Base-by-base conservation (phyloP, 2,329 filamentous ascomycete species). In the Gremmenia infestans region DNA sequence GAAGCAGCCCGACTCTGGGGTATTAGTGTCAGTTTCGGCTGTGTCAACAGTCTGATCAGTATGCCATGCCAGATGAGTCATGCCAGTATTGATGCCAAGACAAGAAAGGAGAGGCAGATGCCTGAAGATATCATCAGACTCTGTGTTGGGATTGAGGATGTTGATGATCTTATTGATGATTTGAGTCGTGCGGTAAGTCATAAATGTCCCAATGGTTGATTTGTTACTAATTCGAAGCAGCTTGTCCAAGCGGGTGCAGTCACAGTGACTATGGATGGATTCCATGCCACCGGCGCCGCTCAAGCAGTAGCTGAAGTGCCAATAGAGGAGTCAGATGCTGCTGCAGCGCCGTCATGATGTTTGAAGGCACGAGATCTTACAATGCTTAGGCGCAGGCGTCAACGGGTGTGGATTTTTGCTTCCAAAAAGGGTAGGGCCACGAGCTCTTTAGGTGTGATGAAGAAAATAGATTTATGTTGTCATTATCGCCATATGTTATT, bases 21-120 rank as follows among this genome's bases (percentile, higher is more conserved):
- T 36, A 99, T 99, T 65, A 95, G 89, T 63, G 94, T 99, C 57
- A 96, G 91, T 69, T 99, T 99, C 71, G 94, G 94, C 48, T 97
- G 94, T 71, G 94, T 99, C 63, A 99, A 99, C 77, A 96, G 90
- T 71, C 77, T 99, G 72, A 99, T 99, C 73, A 97, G 92, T 76
- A 97, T 99, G 93, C 93, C 94, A 8, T 99, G 94, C 76, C 91
- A 93, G 68, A 99, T 99, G 95, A 97, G 93, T 74, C 94, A 99
- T 74, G 94, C 94, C 40, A 96, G 91, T 70, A 99, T 99, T 68
- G 94, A 97, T 70, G 89, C 91, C 57, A 96, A 96, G 77, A 97
- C 92, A 52, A 81, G 94, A 64, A 80, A 84, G 66, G 91, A 96
- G 75, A 82, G 92, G 61, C 87, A 93, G 62, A 88, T 99, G 85